phyloP scores from a whole-genome alignment of 2,329 filamentous ascomycete species.

The Stagonosporopsis rhizophila region DNA sequence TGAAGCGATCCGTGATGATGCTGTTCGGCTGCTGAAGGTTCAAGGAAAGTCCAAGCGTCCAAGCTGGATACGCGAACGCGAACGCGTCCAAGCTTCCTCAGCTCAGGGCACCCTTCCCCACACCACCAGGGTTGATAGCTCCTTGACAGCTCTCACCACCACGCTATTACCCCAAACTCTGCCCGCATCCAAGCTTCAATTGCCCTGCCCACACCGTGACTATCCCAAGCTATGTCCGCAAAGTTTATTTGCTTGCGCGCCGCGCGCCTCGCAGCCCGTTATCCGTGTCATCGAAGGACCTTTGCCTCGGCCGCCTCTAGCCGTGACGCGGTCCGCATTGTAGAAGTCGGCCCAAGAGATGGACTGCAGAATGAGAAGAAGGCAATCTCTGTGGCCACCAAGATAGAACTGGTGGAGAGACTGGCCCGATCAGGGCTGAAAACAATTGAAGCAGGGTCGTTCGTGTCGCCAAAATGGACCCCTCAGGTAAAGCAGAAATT shows the following conservation, averaged over 20 bases:
- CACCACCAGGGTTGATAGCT: conserved; percentile 6
- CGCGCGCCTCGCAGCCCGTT: conserved; percentile 46
- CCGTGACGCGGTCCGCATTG: conserved; percentile 63
- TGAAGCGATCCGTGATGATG: conserved; percentile 9
- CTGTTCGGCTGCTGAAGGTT: conserved; percentile 16
- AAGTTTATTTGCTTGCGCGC: conserved; percentile 42
- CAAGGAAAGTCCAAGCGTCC: conserved; percentile 7
- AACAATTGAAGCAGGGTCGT: conserved; percentile 81
- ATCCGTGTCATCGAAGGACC: conserved; percentile 37
- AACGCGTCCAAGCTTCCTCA: conserved; percentile 19
- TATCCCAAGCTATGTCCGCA: conserved; percentile 35
- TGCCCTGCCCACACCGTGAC: conserved; percentile 4
- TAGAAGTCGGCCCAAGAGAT: conserved; percentile 85
- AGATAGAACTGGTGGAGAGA: conserved; percentile 76
- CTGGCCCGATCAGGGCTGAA: conserved; percentile 72
- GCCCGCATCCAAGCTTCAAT: conserved; percentile 10
- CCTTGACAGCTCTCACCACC: conserved; percentile 12
- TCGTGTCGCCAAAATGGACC: conserved; percentile 84
- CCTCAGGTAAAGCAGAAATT: conserved; percentile 66
- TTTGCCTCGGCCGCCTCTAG: conserved; percentile 45
- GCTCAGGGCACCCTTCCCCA: conserved; percentile 17
- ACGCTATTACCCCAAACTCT: conserved; percentile 16
- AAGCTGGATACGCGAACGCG: not conserved
- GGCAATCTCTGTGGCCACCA: conserved; percentile 72
- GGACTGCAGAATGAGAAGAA: conserved; percentile 87